These are phyloP conservation scores for Fraxinus albicans DNA, from an alignment of 305 asterid genomes.

Conservation along the genomic window DNA sequence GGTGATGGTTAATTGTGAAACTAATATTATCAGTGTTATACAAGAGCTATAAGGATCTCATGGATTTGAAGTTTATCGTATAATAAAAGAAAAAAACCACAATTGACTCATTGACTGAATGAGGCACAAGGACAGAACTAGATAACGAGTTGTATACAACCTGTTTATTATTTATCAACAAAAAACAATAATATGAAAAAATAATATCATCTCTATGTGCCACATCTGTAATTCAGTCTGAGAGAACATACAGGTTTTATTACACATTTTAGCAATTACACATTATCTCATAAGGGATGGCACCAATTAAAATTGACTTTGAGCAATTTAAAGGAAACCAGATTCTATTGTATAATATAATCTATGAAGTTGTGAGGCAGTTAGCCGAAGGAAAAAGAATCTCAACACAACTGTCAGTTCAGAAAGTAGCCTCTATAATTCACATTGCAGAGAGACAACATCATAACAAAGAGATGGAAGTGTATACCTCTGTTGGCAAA, in stretches of 20 bases:
- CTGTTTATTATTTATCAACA: background rate
- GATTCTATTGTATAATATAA: background rate
- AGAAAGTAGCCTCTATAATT: background rate
- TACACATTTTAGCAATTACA: background rate
- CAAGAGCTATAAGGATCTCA: background rate
- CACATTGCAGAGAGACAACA: conserved; percentile 10
- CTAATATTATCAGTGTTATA: background rate
- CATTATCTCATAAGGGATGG: background rate
- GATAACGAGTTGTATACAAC: background rate
- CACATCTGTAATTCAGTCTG: background rate
- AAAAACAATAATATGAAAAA: background rate
- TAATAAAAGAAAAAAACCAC: background rate
- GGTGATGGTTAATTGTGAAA: background rate
- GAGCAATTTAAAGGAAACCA: background rate
- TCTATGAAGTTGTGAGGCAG: background rate
- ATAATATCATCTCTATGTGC: background rate
- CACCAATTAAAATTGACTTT: background rate
- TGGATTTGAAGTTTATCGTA: background rate
- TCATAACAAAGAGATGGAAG: conserved; percentile 18
- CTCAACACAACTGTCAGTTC: background rate
- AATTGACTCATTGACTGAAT: background rate
- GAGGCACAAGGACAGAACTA: background rate
- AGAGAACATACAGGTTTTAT: background rate
- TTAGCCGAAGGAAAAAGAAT: background rate
- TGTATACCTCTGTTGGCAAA: conserved; percentile 83